Conservation (phyloP, 2,329 filamentous ascomycete genomes). For the Davidsoniella eucalypti region DNA sequence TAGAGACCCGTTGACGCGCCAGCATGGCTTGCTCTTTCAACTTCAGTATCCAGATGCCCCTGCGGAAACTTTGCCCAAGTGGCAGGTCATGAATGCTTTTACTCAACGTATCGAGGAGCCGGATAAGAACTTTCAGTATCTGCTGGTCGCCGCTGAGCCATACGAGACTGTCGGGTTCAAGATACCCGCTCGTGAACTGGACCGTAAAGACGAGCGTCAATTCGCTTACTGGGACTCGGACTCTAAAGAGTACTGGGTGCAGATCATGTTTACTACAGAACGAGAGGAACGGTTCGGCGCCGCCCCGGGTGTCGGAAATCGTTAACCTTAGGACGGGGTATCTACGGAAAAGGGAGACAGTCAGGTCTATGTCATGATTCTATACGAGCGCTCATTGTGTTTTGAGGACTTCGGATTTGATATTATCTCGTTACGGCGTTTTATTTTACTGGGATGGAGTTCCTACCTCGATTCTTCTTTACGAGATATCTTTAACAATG, state of each 20-base stretch:
- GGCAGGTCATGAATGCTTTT: constrained; percentile 95
- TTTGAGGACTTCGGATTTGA: background rate
- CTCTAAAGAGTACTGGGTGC: constrained; percentile 92
- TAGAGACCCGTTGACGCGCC: constrained; percentile 70
- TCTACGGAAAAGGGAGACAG: constrained; percentile 8
- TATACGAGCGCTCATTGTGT: background rate
- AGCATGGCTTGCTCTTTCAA: constrained; percentile 88
- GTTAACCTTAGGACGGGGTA: constrained; percentile 18
- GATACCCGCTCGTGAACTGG: constrained; percentile 81
- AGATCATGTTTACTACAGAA: constrained; percentile 97
- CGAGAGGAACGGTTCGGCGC: constrained; percentile 74
- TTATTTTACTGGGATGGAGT: too few relatives aligned
- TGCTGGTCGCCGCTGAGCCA: constrained; percentile 87
- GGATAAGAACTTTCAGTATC: constrained; percentile 86
- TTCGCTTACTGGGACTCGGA: constrained; percentile 95
- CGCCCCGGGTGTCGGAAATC: constrained; percentile 40
- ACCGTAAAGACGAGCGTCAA: constrained; percentile 71
- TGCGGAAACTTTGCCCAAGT: constrained; percentile 57
- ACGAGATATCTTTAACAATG: too few relatives aligned
- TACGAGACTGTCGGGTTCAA: constrained; percentile 98
- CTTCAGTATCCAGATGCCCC: constrained; percentile 87
- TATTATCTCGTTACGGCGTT: background rate
- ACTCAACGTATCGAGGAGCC: constrained; percentile 91
- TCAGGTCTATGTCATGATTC: background rate
- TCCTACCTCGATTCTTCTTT: too few relatives aligned